These are phyloP conservation scores for Niebla homalea DNA, from an alignment of 495 filamentous ascomycete species.

Conservation along the genomic window DNA sequence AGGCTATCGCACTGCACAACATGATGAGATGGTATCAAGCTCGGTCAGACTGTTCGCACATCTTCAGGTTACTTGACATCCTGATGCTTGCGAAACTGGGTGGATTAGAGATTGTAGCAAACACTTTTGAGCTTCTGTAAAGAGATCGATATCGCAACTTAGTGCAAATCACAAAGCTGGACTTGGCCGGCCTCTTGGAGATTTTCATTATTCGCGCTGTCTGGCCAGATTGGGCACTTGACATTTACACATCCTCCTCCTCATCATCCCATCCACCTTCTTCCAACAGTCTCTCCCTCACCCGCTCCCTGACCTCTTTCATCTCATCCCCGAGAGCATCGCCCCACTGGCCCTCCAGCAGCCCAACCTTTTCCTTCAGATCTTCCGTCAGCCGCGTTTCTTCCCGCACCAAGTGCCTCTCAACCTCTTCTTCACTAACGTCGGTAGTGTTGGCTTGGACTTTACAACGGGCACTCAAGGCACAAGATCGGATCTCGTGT, in stretches of 20 bases:
- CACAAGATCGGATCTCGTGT: conserved; percentile 79
- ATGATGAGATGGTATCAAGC: no score
- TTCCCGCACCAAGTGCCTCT: conserved; percentile 48
- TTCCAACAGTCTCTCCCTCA: conserved; percentile 50
- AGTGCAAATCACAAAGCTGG: no score
- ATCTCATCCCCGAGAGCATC: conserved; percentile 52
- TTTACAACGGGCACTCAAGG: conserved; percentile 45
- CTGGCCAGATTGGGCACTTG: no score
- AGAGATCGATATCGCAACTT: no score
- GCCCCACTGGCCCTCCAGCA: conserved; percentile 79
- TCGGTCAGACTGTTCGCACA: no score
- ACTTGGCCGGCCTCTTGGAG: no score
- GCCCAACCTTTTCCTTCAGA: conserved; percentile 76
- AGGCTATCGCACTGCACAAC: no score
- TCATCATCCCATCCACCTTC: conserved; percentile 66
- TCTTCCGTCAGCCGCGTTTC: conserved; percentile 64
- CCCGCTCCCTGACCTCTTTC: conserved; percentile 39
- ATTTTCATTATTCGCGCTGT: no score
- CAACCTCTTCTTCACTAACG: conserved; percentile 39
- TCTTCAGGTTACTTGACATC: no score
- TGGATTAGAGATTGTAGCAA: no score
- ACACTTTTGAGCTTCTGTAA: no score
- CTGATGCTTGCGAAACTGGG: no score
- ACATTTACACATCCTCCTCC: conserved; percentile 9
- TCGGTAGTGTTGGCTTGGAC: conserved; percentile 33